phyloP scores from a whole-genome alignment of 1,284 basidiomycete species.

The Tylopilus sp. region DNA sequence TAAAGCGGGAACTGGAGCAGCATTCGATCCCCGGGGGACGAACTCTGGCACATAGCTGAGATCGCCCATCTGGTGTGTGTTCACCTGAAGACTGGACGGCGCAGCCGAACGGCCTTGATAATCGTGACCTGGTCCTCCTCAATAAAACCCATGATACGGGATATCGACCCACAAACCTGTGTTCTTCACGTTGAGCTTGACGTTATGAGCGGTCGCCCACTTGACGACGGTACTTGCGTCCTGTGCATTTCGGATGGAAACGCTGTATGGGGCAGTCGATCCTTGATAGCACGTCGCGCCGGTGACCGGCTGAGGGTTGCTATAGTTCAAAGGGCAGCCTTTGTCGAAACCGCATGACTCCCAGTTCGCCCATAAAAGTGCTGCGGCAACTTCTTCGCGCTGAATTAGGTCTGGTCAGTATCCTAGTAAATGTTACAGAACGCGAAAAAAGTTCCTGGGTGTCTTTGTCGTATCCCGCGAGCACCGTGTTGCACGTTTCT shows the following conservation, averaged over 20 bases:
- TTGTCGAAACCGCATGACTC: conserved; percentile 19
- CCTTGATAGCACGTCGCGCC: conserved; percentile 18
- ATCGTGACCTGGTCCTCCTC: conserved; percentile 19
- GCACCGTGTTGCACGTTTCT: conserved; percentile 10
- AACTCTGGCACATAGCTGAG: conserved; percentile 20
- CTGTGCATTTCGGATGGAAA: conserved; percentile 16
- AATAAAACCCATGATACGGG: neutral
- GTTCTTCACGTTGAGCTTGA: conserved; percentile 26
- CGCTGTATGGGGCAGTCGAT: conserved; percentile 18
- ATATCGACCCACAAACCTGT: conserved; percentile 14
- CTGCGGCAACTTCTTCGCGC: conserved; percentile 16
- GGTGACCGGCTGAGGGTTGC: conserved; percentile 16
- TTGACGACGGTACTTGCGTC: conserved; percentile 20
- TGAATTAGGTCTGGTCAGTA: neutral
- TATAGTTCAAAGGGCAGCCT: conserved; percentile 19
- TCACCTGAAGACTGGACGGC: conserved; percentile 22
- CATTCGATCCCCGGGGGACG: conserved; percentile 18
- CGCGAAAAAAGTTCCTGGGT: conserved; percentile 2
- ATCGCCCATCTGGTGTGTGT: conserved; percentile 17
- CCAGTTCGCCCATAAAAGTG: conserved; percentile 26
- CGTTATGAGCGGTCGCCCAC: conserved; percentile 21
- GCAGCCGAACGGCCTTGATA: conserved; percentile 22
- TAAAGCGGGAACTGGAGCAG: conserved; percentile 15
- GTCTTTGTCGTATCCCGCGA: conserved; percentile 13
- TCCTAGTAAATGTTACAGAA: neutral